Conservation (phyloP, 164 flowering plant species). For the Macadamia integrifolia region DNA sequence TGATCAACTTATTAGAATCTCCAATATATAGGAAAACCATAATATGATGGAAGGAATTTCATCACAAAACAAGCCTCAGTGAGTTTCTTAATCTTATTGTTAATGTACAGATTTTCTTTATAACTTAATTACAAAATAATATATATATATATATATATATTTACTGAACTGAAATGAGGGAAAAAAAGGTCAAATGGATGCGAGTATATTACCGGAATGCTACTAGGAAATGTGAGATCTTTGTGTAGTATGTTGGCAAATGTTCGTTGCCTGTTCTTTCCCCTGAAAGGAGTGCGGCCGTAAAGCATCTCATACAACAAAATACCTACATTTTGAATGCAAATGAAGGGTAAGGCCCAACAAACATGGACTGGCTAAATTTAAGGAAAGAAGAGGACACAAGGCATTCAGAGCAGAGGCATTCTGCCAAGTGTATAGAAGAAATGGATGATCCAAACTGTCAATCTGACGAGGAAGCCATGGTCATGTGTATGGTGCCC, state of each 20-base stretch:
- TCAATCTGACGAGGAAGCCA: too few relatives aligned
- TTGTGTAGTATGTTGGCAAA: conserved; percentile 88
- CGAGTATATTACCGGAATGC: conserved; percentile 59
- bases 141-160: too few relatives aligned
- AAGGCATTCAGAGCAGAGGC: background rate
- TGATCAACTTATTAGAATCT: too few relatives aligned
- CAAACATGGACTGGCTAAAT: background rate
- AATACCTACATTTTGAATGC: conserved; percentile 47
- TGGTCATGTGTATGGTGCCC: too few relatives aligned
- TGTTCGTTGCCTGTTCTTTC: conserved; percentile 93
- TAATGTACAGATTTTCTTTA: background rate
- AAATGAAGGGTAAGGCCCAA: background rate
- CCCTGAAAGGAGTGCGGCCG: conserved; percentile 97
- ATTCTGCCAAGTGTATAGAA: background rate
- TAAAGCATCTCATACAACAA: conserved; percentile 95
- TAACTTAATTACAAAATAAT: background rate
- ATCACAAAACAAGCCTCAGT: background rate
- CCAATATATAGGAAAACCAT: too few relatives aligned
- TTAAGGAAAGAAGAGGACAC: background rate
- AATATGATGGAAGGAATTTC: background rate
- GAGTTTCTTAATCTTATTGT: background rate
- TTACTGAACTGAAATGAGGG: too few relatives aligned
- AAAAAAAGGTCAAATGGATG: background rate
- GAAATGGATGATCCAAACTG: too few relatives aligned
- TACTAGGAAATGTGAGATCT: conserved; percentile 92